Evolutionary conservation across 768 basidiomycete species (phyloP), one percentile per base, ranked within the genome.

Genomic region (Botryobasidium botryosum): DNA sequence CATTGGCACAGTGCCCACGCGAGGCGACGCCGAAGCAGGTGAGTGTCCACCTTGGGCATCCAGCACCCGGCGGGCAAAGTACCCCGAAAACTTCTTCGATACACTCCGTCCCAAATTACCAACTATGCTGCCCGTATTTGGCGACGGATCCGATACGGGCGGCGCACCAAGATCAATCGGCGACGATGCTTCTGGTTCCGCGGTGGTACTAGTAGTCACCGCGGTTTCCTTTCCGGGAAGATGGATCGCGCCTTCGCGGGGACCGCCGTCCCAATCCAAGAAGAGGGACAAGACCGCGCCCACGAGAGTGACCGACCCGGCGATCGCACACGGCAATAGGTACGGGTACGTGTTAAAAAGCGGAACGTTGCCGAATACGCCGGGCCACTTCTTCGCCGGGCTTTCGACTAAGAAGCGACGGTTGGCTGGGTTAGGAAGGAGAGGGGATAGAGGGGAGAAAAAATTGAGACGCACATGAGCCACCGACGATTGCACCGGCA

Each of bases 271-370:
- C 46, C 69, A 77, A 15, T 77, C 82, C 35, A 99, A 74, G 68
- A 96, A 94, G 52, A 86, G 75, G 0, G 79, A 78, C 26, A 97
- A 67, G 43, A 94, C 51, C 3, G 86, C 79, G n/a, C 91, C 91
- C 33, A 66, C 66, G 46, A 85, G 61, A 5, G 86, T 86, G 39
- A 96, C 70, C 6, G 68, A 62, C 2, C 81, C 76, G 27, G 88
- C 88, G 37, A 91, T 61, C 17, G 68, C 64, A 55, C 83, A 86
- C 1, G 94, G 91, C 13, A 99, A 67, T 31, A 97, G 71, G 58
- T 99, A 99, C 1, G 94, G 94, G 57, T 84, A 88, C 5, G 65
- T 65, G 21, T 72, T 68, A 57, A 96, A 83, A 18, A 96, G 53
- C 2, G 70, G 64, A 4, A 77, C 53, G 20, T 72, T 63, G 38